Percentiles rank a stretch among this genome's conserved stretches.
Conservation (phyloP, 2,329 filamentous ascomycete species). For the Colletotrichum sp. region DNA sequence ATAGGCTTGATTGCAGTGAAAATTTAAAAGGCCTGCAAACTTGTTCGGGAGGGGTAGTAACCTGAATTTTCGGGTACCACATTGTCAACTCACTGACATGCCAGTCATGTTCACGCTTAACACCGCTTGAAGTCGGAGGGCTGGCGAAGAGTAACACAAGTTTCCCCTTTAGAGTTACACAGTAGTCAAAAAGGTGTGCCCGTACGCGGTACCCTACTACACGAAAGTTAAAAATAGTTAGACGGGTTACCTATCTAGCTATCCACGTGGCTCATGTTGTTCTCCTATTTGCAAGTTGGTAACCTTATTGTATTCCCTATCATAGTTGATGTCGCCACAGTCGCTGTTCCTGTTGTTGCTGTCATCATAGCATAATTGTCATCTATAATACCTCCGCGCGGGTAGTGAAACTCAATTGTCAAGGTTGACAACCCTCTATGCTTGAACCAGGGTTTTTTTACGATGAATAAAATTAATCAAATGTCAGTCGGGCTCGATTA, state of each 20-base stretch:
- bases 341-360: not conserved
- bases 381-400: not conserved
- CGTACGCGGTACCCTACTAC: not conserved
- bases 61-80: not conserved
- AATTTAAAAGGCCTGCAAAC: not conserved
- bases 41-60: not conserved
- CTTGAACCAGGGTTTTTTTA: not conserved
- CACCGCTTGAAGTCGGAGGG: not conserved
- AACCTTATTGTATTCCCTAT: not conserved
- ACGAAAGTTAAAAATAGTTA: not conserved
- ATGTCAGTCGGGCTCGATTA: not conserved
- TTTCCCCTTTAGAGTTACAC: not conserved
- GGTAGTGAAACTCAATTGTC: not conserved
- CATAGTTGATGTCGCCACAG: not conserved
- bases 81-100: not conserved
- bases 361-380: not conserved
- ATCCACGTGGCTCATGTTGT: not conserved
- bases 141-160: not conserved
- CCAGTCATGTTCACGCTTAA: not conserved
- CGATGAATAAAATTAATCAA: not conserved
- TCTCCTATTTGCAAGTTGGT: not conserved
- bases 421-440: not conserved
- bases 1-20: not conserved
- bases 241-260: not conserved
- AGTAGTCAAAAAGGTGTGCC: not conserved